Evolutionary conservation across 2,329 filamentous ascomycete genomes (phyloP).

Genomic region (Didymosphaeria variabile): DNA sequence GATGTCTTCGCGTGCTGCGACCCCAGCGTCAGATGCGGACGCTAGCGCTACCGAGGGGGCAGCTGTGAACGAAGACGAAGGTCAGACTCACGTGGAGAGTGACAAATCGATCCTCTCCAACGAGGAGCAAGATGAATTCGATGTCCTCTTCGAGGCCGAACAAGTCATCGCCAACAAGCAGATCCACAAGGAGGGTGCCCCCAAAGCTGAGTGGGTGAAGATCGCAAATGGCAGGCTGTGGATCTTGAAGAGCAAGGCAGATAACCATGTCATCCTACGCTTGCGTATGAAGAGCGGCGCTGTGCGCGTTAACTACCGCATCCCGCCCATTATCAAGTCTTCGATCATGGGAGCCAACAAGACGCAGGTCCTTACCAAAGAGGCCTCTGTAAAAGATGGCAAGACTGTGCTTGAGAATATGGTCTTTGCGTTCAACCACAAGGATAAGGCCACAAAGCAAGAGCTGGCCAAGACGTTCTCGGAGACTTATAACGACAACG

Average conservation of each 20-base stretch:
- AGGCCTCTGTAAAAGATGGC: constrained; percentile 35
- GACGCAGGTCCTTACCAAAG: constrained; percentile 37
- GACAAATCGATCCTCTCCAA: constrained; percentile 45
- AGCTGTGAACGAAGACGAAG: constrained; percentile 40
- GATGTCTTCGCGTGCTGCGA: constrained; percentile 48
- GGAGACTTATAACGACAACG: constrained; percentile 38
- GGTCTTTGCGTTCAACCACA: constrained; percentile 39
- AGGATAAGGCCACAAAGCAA: not conserved
- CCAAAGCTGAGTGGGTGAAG: constrained; percentile 41
- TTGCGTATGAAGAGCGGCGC: constrained; percentile 44
- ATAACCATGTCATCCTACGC: constrained; percentile 42
- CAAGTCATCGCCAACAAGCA: constrained; percentile 40
- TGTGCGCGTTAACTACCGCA: constrained; percentile 43
- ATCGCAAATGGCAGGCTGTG: constrained; percentile 44
- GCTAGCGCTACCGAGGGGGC: constrained; percentile 38
- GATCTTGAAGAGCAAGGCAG: constrained; percentile 49
- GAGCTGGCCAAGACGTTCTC: constrained; percentile 44
- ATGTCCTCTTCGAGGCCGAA: constrained; percentile 46
- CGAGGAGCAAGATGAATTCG: constrained; percentile 39
- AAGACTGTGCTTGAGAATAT: constrained; percentile 26
- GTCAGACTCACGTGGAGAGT: constrained; percentile 37
- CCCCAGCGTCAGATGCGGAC: constrained; percentile 47
- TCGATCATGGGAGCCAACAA: constrained; percentile 34
- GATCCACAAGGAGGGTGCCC: constrained; percentile 32
- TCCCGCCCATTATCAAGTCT: constrained; percentile 37